Conservation (phyloP, 2,329 filamentous ascomycete species). For the Sclerotinia spermophila region DNA sequence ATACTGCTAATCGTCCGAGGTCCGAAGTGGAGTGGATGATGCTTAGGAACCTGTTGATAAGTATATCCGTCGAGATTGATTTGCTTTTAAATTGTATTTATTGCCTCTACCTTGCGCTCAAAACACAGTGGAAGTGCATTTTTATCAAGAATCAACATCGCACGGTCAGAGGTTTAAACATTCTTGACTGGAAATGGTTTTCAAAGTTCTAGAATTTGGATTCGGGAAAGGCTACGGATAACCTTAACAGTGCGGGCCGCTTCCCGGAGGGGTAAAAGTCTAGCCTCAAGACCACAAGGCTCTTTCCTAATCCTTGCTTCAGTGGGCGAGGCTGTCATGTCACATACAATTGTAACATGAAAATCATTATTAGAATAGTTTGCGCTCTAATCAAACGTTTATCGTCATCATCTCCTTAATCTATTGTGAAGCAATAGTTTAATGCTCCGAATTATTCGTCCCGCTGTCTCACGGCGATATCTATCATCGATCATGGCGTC, state of each 20-base stretch:
- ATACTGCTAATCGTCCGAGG: background rate
- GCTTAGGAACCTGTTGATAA: background rate
- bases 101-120: background rate
- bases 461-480: slow-evolving; percentile 38
- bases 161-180: background rate
- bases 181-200: background rate
- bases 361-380: background rate
- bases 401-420: background rate
- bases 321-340: slow-evolving; percentile 9
- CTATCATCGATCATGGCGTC: slow-evolving; percentile 48
- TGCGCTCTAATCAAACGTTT: background rate
- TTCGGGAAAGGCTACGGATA: background rate
- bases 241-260: background rate
- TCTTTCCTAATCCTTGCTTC: background rate
- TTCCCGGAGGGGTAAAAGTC: background rate
- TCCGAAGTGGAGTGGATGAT: background rate
- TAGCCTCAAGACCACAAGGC: slow-evolving; percentile 11
- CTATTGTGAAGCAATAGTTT: slow-evolving; percentile 16
- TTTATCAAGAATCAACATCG: background rate
- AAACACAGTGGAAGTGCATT: background rate
- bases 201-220: background rate
- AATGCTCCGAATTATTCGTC: slow-evolving; percentile 50
- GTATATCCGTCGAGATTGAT: background rate
- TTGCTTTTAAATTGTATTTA: background rate
- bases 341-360: background rate